phyloP scores from a whole-genome alignment of 805 yeast species.

The Metschnikowia shivogae region DNA sequence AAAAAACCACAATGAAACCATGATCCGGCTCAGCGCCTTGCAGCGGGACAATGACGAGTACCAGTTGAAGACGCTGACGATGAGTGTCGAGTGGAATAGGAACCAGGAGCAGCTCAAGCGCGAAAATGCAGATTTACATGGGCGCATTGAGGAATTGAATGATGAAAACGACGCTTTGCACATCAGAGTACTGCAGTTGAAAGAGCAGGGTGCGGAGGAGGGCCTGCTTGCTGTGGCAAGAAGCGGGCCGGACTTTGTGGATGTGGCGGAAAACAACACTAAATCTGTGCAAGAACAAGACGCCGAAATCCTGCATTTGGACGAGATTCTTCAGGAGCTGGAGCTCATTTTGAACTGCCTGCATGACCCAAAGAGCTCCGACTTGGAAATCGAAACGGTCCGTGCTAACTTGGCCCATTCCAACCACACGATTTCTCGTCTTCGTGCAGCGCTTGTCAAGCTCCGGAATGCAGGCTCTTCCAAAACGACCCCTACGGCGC shows the following conservation, averaged over 20 bases:
- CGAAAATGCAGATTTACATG: constrained; percentile 47
- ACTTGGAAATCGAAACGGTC: constrained; percentile 62
- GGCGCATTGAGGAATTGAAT: constrained; percentile 55
- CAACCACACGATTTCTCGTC: constrained; percentile 55
- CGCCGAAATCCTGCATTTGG: constrained; percentile 29
- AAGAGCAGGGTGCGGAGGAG: constrained; percentile 5
- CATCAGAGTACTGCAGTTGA: constrained; percentile 25
- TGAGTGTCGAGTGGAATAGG: constrained; percentile 36
- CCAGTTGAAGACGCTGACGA: constrained; percentile 35
- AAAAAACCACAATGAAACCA: constrained; percentile 30
- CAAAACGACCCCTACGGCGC: constrained; percentile 23
- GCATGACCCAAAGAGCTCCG: constrained; percentile 38
- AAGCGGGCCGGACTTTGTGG: constrained; percentile 1
- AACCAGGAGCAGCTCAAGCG: constrained; percentile 32
- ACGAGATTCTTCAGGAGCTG: constrained; percentile 29
- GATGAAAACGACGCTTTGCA: constrained; percentile 64
- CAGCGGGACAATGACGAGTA: constrained; percentile 49
- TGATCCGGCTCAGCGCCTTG: constrained; percentile 22
- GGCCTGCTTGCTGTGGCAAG: neutral
- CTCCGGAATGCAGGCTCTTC: constrained; percentile 23
- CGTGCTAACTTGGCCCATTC: constrained; percentile 63
- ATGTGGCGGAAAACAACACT: neutral
- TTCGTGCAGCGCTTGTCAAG: constrained; percentile 49
- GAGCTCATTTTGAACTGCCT: constrained; percentile 15
- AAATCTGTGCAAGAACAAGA: constrained; percentile 26